phyloP scores from a whole-genome alignment of 805 yeast species.

The Brettanomyces naardenensis region DNA sequence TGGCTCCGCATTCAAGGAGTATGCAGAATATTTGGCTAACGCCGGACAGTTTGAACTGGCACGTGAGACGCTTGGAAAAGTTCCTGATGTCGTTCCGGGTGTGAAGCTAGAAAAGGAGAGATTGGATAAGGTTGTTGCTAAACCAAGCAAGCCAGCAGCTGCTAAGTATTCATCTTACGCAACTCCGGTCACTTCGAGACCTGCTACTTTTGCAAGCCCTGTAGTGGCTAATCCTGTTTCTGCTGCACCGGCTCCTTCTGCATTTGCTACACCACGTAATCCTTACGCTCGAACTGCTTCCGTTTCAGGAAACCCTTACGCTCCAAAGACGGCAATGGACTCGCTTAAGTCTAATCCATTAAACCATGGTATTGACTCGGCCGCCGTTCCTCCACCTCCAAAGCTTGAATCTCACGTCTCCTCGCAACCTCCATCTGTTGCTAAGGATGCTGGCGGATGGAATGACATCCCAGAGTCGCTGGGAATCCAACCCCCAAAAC shows the following conservation, averaged over 20 bases:
- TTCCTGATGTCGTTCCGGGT: constrained; percentile 70
- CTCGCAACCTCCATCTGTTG: constrained; percentile 20
- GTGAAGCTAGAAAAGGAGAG: constrained; percentile 72
- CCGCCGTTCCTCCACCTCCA: constrained; percentile 23
- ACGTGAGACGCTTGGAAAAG: constrained; percentile 50
- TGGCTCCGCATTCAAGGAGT: constrained; percentile 67
- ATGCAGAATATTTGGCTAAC: constrained; percentile 69
- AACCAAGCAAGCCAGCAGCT: not conserved
- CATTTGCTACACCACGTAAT: not conserved
- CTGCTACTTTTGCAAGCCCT: not conserved
- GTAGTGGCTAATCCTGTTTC: constrained; percentile 17
- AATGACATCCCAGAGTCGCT: constrained; percentile 53
- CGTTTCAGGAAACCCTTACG: constrained; percentile 10
- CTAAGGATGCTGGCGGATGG: constrained; percentile 59
- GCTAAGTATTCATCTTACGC: not conserved
- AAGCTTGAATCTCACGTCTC: constrained; percentile 5
- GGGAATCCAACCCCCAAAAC: constrained; percentile 19
- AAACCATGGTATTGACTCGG: constrained; percentile 5
- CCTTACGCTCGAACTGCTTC: constrained; percentile 3
- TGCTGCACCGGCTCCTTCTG: constrained; percentile 5
- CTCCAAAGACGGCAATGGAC: not conserved
- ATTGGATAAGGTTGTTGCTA: constrained; percentile 48
- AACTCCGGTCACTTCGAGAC: not conserved
- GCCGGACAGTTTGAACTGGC: constrained; percentile 84
- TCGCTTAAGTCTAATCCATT: not conserved